phyloP scores from a whole-genome alignment of 192 early-diverging fungal species.

The Gamsiella multidivaricata region DNA sequence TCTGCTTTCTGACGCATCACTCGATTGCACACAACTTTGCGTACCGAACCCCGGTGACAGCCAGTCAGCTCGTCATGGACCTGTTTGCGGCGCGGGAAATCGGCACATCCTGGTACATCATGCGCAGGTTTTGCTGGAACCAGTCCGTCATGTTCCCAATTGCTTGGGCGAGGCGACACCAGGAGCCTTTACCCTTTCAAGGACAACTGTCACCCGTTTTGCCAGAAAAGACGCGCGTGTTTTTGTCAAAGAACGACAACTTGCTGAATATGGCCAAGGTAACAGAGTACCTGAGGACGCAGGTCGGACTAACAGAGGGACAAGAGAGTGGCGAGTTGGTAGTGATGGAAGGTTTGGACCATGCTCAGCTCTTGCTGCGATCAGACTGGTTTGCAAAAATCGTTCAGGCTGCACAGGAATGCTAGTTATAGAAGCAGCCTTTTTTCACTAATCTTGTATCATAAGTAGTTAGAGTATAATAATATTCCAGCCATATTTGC shows the following conservation, averaged over 20 bases:
- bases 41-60: constrained; percentile 49
- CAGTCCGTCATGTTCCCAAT: constrained; percentile 55
- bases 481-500: too few relatives aligned
- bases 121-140: constrained; percentile 64
- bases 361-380: constrained; percentile 58
- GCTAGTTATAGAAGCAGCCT: too few relatives aligned
- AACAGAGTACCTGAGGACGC: constrained; percentile 46
- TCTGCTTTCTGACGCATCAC: constrained; percentile 71
- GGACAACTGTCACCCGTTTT: constrained; percentile 23
- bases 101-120: constrained; percentile 70
- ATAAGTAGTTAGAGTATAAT: too few relatives aligned
- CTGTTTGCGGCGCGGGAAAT: constrained; percentile 70
- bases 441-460: too few relatives aligned
- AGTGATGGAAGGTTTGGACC: constrained; percentile 59
- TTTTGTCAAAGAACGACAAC: constrained; percentile 60
- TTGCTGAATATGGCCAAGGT: constrained; percentile 53
- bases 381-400: constrained; percentile 37
- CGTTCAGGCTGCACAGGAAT: constrained; percentile 25
- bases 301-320: constrained; percentile 29
- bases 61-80: constrained; percentile 63
- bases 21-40: constrained; percentile 71
- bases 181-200: constrained; percentile 8
- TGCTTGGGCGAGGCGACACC: constrained; percentile 11
- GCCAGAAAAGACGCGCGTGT: constrained; percentile 47
- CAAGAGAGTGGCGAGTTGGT: constrained; percentile 36